Conservation (phyloP, 345 rosid species). For the Melastoma malabathricum region DNA sequence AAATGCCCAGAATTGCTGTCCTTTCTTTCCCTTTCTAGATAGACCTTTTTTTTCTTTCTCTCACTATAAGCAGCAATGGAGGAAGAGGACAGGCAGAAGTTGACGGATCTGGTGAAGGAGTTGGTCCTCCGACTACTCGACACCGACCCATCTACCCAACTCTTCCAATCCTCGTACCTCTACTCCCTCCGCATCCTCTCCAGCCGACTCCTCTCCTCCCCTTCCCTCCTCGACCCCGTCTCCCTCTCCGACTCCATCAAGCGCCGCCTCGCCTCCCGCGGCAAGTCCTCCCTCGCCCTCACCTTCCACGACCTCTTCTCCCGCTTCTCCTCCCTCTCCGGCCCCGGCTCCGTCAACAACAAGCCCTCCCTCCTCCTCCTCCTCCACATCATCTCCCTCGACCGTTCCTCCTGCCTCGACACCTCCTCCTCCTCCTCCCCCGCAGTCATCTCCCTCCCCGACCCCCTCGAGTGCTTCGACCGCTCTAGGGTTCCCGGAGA, state of each 20-base stretch:
- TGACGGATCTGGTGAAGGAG: constrained; percentile 71
- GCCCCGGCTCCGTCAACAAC: constrained; percentile 76
- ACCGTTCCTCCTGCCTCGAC: constrained; percentile 24
- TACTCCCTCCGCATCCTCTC: constrained; percentile 81
- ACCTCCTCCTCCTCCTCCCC: no score
- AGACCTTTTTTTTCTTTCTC: not conserved
- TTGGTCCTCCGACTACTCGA: constrained; percentile 62
- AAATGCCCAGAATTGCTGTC: not conserved
- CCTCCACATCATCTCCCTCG: constrained; percentile 74
- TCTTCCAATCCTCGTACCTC: constrained; percentile 46
- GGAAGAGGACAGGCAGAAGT: constrained; percentile 71
- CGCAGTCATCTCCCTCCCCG: no score
- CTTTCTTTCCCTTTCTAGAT: not conserved
- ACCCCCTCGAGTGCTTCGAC: constrained; percentile 12
- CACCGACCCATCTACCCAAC: constrained; percentile 33
- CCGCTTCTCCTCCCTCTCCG: constrained; percentile 71
- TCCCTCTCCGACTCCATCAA: constrained; percentile 87
- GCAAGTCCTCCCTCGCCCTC: constrained; percentile 85
- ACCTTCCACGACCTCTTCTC: constrained; percentile 68
- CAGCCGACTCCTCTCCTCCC: constrained; percentile 70
- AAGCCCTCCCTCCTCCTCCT: constrained; percentile 86
- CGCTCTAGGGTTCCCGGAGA: constrained; percentile 20
- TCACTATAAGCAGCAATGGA: constrained; percentile 33
- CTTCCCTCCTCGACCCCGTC: constrained; percentile 52
- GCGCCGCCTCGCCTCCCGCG: constrained; percentile 81